Evolutionary conservation across 495 filamentous ascomycete species (phyloP), one percentile per base, ranked within the genome.

Genomic region (Aspergillus hancockii): DNA sequence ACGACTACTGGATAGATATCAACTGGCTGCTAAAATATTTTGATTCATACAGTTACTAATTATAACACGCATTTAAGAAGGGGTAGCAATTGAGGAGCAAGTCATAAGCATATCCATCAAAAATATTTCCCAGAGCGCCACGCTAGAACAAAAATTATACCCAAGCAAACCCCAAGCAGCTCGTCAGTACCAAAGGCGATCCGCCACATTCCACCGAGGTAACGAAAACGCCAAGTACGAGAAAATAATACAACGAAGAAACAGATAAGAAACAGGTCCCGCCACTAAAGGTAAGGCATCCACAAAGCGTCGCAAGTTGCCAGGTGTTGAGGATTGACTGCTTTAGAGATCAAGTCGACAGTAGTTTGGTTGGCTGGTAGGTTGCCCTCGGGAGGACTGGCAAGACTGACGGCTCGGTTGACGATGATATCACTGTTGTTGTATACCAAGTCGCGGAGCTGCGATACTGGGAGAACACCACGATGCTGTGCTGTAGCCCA

Each of bases 361-460:
- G 96, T 90, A 25, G 91, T 98, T 79, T 99, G 95, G 68, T 94
- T 96, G 41, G 92, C 94, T 32, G 95, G 95, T 64, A 98, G 76
- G 60, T 88, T 87, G 38, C 88, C 71, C 61, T 83, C 81, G 0
- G 81, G 81, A 9, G 79, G 79, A 61, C 77, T 81, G 19, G 93
- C 92, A 40, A 98, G 79, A 66, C 85, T 90, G 49, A 92, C 81
- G 32, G 93, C 92, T 61, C 88, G 87, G 75, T 93, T 96, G 45
- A 97, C 92, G 49, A 98, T 90, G 62, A 90, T 79, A 40, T 97
- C 92, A 62, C 88, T 90, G 73, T 98, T 99, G 31, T 80, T 78
- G 75, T 92, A 88, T 16, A 98, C 95, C 61, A 88, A 83, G 31
- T 97, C 92, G 41, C 95, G 83, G 49, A 99, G 78, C 70, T 90